Percentiles rank a stretch among this genome's conserved stretches.
Conservation (phyloP, 2,329 filamentous ascomycete species). For the Colletotrichum lindemuthianum region DNA sequence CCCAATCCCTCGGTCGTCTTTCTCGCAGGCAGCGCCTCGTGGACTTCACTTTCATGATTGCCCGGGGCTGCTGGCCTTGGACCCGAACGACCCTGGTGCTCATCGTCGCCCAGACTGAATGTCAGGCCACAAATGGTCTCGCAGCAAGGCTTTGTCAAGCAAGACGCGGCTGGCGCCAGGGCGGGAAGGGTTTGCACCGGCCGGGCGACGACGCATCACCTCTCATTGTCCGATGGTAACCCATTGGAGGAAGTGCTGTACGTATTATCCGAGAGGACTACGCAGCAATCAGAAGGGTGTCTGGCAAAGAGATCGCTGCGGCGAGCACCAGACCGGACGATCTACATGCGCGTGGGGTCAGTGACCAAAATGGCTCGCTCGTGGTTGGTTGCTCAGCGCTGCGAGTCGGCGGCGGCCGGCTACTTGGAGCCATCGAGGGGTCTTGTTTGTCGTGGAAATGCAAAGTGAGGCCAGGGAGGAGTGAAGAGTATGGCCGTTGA, state of each 20-base stretch:
- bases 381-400: slow-evolving; percentile 23
- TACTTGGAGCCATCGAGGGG: slow-evolving; percentile 8
- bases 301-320: slow-evolving; percentile 19
- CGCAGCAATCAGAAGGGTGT: too few relatives aligned
- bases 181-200: slow-evolving; percentile 8
- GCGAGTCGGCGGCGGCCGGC: slow-evolving; percentile 10
- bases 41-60: background rate
- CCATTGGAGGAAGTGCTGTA: slow-evolving; percentile 21
- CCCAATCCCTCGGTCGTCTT: too few relatives aligned
- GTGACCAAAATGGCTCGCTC: slow-evolving; percentile 8
- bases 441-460: slow-evolving; percentile 5
- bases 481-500: background rate
- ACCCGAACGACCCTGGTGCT: too few relatives aligned
- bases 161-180: slow-evolving; percentile 3
- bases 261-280: too few relatives aligned
- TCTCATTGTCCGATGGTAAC: slow-evolving; percentile 15
- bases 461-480: slow-evolving; percentile 6
- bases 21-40: too few relatives aligned
- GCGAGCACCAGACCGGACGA: slow-evolving; percentile 15
- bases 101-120: background rate
- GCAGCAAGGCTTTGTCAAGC: background rate
- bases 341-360: slow-evolving; percentile 32
- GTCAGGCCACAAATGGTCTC: too few relatives aligned
- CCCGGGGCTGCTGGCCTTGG: too few relatives aligned
- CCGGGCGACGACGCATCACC: slow-evolving; percentile 1